Evolutionary conservation across 2,329 filamentous ascomycete genomes (phyloP), one percentile per base, ranked within the genome.

Genomic region (Colletotrichum cordylinicola): DNA sequence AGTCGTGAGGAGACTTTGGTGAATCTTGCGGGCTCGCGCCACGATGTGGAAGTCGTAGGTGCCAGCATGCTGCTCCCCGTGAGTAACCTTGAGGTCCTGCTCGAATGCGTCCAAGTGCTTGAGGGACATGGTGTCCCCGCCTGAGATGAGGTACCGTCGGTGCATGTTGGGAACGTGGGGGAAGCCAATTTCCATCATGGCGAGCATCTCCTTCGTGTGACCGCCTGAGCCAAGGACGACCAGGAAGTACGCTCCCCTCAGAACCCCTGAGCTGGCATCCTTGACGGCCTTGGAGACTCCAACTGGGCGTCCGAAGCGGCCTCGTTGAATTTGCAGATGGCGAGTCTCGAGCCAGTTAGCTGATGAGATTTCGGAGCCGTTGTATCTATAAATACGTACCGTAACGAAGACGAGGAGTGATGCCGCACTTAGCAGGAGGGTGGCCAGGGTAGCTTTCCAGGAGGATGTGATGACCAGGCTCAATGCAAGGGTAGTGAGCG

Each of bases 161-260:
- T 94, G 93, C 85, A 93, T 85, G 81, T 84, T 82, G 70, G 82
- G 60, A 78, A 87, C 88, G 52, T 85, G 85, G 74, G 87, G 88
- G 81, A 90, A 91, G 78, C 90, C 90, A 79, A 88, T 87, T 72
- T 88, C 87, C 79, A 99, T 91, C 87, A 98, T 94, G 81, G 94
- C 92, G 77, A 98, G 89, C 94, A 99, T 98, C 85, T 99, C 97
- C 64, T 95, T 93, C 1, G 97, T 98, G 85, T 99, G 97, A 1
- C 97, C 97, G 37, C 97, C 97, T 4, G 95, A 98, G 68, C 97
- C 97, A 29, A 98, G 93, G 31, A 98, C 93, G 78, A 98, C 91
- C 37, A 98, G 88, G 70, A 96, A 87, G 83, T 96, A 90, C 31
- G 85, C 85, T 5, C 80, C 78, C 7, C 80, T 81, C 21, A 81